These are phyloP conservation scores for Sorghum bicolor DNA, from an alignment of 176 grass and related monocot genomes.

Conservation along the genomic window DNA sequence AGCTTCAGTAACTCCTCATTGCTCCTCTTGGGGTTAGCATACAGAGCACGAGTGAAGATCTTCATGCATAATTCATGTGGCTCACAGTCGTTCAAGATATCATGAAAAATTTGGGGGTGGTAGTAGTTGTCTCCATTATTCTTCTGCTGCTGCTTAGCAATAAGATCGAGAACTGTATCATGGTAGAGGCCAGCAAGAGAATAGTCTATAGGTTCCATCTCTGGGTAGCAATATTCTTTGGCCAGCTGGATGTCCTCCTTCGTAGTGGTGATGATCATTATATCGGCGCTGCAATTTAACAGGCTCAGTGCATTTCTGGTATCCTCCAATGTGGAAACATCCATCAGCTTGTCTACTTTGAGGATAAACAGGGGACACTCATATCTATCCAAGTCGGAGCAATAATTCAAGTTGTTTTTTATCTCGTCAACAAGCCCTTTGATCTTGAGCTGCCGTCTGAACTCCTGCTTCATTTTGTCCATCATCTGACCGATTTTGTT, in stretches of 20 bases:
- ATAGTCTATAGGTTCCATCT: neutral
- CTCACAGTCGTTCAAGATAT: neutral
- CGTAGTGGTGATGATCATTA: neutral
- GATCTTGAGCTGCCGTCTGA: neutral
- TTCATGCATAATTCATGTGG: constrained; percentile 21
- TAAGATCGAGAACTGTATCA: neutral
- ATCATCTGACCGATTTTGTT: neutral
- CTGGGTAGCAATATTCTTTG: neutral
- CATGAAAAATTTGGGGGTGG: neutral
- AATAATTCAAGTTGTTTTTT: accelerated
- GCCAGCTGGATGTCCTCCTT: neutral
- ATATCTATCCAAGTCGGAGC: no score
- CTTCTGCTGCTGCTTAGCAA: neutral
- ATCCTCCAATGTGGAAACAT: neutral
- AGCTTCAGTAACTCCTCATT: neutral
- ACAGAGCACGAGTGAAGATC: neutral
- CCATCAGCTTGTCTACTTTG: neutral
- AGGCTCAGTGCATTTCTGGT: neutral
- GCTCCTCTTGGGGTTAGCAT: constrained; percentile 9
- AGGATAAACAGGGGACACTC: neutral
- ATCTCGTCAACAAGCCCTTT: neutral
- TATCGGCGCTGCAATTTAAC: accelerated
- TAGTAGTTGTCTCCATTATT: neutral
- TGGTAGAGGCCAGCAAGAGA: constrained; percentile 5
- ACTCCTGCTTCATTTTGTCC: accelerated